Evolutionary conservation across 352 stramenopile genomes (phyloP).

Genomic region (Phytophthora agathidicida): DNA sequence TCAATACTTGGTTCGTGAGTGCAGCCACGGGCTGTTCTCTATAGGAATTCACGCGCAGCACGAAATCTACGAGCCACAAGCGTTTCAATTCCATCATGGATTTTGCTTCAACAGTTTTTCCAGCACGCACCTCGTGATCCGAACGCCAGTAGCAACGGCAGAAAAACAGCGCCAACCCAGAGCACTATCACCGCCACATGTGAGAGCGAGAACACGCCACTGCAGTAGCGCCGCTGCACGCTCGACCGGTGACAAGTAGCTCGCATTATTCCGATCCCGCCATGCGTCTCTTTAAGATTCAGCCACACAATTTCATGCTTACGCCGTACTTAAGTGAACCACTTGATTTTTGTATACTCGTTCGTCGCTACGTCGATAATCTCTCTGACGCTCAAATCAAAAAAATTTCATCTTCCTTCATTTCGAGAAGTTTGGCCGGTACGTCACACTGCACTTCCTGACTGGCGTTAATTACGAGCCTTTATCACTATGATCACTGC

Average conservation of each 20-base stretch:
- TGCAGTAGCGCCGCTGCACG: conserved; percentile 69
- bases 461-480: too few species aligned
- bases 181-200: conserved; percentile 52
- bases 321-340: conserved; percentile 7
- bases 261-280: conserved; percentile 46
- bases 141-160: conserved; percentile 68
- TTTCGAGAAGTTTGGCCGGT: too few species aligned
- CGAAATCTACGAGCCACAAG: conserved; percentile 50
- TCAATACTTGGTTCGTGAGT: conserved; percentile 67
- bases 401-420: too few species aligned
- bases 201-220: conserved; percentile 51
- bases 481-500: conserved; percentile 71
- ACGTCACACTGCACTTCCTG: too few species aligned
- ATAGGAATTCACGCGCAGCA: conserved; percentile 62
- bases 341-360: conserved; percentile 10
- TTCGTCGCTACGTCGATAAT: background rate
- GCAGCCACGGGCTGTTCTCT: conserved; percentile 62
- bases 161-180: conserved; percentile 41
- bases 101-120: conserved; percentile 13
- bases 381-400: conserved; percentile 6
- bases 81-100: conserved; percentile 7
- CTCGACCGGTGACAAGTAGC: conserved; percentile 52
- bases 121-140: conserved; percentile 47
- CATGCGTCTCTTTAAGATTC: conserved; percentile 19
- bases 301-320: conserved; percentile 2